These are phyloP conservation scores for Penicillium waksmanii DNA, from an alignment of 495 filamentous ascomycete genomes.

Conservation along the genomic window DNA sequence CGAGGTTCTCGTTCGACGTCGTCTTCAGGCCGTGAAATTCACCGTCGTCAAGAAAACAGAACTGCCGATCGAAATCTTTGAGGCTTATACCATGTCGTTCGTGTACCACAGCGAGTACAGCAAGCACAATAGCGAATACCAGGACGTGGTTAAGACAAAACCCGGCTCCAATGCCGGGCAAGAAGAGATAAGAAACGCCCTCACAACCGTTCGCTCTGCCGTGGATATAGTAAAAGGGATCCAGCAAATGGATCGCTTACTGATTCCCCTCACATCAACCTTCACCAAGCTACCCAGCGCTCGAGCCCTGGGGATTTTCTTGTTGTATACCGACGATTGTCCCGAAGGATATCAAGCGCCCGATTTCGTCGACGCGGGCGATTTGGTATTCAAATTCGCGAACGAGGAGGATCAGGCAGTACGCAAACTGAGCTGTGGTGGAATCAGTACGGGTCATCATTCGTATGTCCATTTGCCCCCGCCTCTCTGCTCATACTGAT, in stretches of 20 bases:
- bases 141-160: not conserved
- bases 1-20: not conserved
- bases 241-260: not conserved
- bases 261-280: not conserved
- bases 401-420: not conserved
- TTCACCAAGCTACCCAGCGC: not conserved
- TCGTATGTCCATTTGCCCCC: not conserved
- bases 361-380: not conserved
- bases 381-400: not conserved
- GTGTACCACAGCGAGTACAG: not conserved
- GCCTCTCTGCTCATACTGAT: not conserved
- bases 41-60: not conserved
- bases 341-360: not conserved
- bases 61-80: not conserved
- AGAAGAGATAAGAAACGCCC: not conserved
- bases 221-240: not conserved
- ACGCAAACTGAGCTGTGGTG: not conserved
- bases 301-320: not conserved
- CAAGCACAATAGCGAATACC: not conserved
- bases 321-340: conserved; percentile 1
- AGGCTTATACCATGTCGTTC: conserved; percentile 15
- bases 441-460: conserved; percentile 6
- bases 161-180: not conserved
- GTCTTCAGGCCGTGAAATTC: conserved; percentile 7
- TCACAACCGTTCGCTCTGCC: not conserved